phyloP scores from a whole-genome alignment of 371 early-diverging fungal genomes.

The Lichtheimia ornata region DNA sequence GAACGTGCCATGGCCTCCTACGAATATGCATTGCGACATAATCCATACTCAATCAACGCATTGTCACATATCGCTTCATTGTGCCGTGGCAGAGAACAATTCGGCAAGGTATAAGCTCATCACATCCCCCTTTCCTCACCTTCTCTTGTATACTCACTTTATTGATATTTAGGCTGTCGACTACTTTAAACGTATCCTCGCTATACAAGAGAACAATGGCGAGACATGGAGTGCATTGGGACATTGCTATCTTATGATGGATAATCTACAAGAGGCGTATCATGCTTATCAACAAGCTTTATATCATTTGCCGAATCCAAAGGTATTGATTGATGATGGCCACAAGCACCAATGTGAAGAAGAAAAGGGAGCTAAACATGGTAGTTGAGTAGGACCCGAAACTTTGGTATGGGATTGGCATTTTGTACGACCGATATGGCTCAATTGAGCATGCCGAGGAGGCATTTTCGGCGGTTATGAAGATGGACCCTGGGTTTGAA shows the following conservation, averaged over 20 bases:
- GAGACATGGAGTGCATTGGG: conserved; percentile 93
- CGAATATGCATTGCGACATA: conserved; percentile 85
- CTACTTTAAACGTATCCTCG: conserved; percentile 81
- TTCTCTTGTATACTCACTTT: neutral
- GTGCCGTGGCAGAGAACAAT: conserved; percentile 67
- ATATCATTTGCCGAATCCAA: conserved; percentile 81
- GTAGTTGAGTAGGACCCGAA: conserved; percentile 77
- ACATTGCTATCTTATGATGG: conserved; percentile 94
- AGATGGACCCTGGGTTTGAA: conserved; percentile 88
- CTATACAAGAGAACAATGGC: conserved; percentile 82
- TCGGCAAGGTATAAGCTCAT: conserved; percentile 39
- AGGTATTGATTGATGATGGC: conserved; percentile 21
- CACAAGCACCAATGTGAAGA: conserved; percentile 42
- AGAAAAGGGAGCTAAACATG: conserved; percentile 78
- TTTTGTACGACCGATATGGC: conserved; percentile 96
- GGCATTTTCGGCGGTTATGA: conserved; percentile 90
- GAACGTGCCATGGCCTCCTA: conserved; percentile 82
- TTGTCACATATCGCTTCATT: conserved; percentile 72
- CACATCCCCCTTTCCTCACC: neutral
- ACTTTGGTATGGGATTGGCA: conserved; percentile 98
- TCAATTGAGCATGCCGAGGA: conserved; percentile 96
- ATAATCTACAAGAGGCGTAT: conserved; percentile 90
- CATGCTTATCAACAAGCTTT: conserved; percentile 93
- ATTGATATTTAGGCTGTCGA: conserved; percentile 70
- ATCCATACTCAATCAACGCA: conserved; percentile 81